These are phyloP conservation scores for Aspergillus clavatus DNA, from an alignment of 2,329 filamentous ascomycete species.

Conservation along the genomic window DNA sequence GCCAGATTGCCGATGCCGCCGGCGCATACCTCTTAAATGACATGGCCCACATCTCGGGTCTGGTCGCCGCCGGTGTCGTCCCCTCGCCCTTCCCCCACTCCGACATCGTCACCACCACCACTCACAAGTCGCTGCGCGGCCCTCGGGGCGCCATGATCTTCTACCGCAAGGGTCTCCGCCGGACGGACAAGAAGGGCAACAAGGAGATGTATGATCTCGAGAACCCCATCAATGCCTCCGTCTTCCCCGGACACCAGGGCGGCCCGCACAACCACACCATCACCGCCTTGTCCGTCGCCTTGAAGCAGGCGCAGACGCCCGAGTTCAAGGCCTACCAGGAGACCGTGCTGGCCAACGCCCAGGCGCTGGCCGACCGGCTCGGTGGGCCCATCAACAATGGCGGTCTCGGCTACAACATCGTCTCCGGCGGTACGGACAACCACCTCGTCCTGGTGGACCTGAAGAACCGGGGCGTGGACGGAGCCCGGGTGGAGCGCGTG, in stretches of 20 bases:
- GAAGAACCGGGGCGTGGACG: conserved; percentile 79
- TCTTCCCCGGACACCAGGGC: conserved; percentile 98
- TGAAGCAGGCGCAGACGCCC: conserved; percentile 84
- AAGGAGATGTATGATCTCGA: conserved; percentile 89
- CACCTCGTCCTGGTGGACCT: conserved; percentile 96
- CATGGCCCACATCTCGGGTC: conserved; percentile 97
- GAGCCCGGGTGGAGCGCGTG: conserved; percentile 84
- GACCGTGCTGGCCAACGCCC: conserved; percentile 87
- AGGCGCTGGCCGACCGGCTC: conserved; percentile 71
- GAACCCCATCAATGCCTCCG: conserved; percentile 94
- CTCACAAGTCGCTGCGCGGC: conserved; percentile 97
- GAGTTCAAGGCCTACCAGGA: conserved; percentile 95
- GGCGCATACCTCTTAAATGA: conserved; percentile 94
- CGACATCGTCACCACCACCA: conserved; percentile 96
- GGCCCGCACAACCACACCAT: conserved; percentile 99
- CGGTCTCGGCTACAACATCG: conserved; percentile 83
- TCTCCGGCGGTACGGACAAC: conserved; percentile 92
- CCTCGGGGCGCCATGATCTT: conserved; percentile 99
- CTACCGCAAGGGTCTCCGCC: conserved; percentile 94
- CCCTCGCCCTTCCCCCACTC: conserved; percentile 88
- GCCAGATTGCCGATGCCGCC: conserved; percentile 87
- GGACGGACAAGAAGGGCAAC: conserved; percentile 87
- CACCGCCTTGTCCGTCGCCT: conserved; percentile 87
- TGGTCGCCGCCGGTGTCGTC: conserved; percentile 89
- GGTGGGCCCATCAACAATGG: conserved; percentile 66